phyloP scores from a whole-genome alignment of 345 rosid species.

The Gynandropsis gynandra region DNA sequence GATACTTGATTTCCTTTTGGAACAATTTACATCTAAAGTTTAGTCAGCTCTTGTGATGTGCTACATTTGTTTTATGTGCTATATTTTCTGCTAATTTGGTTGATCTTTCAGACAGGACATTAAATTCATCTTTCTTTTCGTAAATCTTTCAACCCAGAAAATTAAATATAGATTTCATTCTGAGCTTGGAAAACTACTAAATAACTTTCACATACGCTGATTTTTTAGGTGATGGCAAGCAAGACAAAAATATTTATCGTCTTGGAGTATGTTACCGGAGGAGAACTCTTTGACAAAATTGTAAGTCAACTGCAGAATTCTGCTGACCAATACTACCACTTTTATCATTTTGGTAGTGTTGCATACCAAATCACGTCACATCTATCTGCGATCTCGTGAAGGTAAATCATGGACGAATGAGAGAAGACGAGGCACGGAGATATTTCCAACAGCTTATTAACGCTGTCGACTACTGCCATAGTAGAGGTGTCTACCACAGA shows the following conservation, averaged over 20 bases:
- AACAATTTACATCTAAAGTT: too few relatives aligned
- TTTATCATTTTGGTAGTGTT: not conserved
- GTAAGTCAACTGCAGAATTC: conserved; percentile 52
- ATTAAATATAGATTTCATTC: not conserved
- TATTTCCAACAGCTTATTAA: conserved; percentile 96
- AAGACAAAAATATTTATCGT: conserved; percentile 64
- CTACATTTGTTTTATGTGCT: too few relatives aligned
- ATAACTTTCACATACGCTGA: not conserved
- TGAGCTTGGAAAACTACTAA: not conserved
- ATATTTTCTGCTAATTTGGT: too few relatives aligned
- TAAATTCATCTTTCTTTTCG: too few relatives aligned
- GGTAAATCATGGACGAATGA: conserved; percentile 93
- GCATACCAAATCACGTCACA: not conserved
- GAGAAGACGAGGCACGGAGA: conserved; percentile 78
- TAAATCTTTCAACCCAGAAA: too few relatives aligned
- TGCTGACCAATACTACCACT: too few relatives aligned
- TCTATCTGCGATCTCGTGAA: conserved; percentile 19
- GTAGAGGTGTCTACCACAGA: conserved; percentile 96
- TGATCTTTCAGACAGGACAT: too few relatives aligned
- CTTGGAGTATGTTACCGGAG: conserved; percentile 69
- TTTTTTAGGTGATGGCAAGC: conserved; percentile 65
- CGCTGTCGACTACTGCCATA: conserved; percentile 94
- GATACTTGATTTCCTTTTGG: too few relatives aligned
- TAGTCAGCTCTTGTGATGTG: too few relatives aligned
- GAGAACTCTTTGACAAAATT: conserved; percentile 79